Evolutionary conservation across 106 monocot species (phyloP).

Genomic region (Phalaenopsis equestris): DNA sequence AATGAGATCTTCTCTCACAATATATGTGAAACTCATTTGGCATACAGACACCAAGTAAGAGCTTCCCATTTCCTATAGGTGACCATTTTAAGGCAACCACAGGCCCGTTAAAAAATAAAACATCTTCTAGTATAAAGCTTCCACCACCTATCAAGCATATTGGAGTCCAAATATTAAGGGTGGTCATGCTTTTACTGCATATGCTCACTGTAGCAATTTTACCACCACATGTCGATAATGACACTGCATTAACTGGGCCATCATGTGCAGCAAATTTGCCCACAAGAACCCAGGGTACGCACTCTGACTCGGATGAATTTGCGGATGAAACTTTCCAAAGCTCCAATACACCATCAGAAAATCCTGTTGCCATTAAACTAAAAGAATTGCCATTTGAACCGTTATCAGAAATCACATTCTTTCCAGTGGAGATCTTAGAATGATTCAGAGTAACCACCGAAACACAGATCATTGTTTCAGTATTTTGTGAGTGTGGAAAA

Average conservation of each 20-base stretch:
- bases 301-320: constrained; percentile 22
- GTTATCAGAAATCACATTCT: constrained; percentile 8
- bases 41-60: constrained; percentile 71
- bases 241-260: constrained; percentile 53
- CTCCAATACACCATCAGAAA: constrained; percentile 66
- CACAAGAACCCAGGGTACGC: constrained; percentile 56
- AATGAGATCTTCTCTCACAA: constrained; percentile 44
- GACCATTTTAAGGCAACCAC: constrained; percentile 61
- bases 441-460: constrained; percentile 26
- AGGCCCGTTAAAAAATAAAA: constrained; percentile 31
- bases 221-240: constrained; percentile 58
- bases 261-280: constrained; percentile 64
- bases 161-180: constrained; percentile 75
- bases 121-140: constrained; percentile 71
- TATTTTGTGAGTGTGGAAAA: constrained; percentile 26
- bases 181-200: constrained; percentile 15
- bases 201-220: constrained; percentile 58
- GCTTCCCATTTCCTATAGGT: constrained; percentile 70
- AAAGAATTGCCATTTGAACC: constrained; percentile 8
- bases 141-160: constrained; percentile 49
- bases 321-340: constrained; percentile 60
- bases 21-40: constrained; percentile 64
- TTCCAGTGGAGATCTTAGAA: constrained; percentile 18
- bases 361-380: constrained; percentile 70
- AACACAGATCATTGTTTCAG: constrained; percentile 41